Conservation (phyloP, 768 basidiomycete species). For the Suillus occidentalis region DNA sequence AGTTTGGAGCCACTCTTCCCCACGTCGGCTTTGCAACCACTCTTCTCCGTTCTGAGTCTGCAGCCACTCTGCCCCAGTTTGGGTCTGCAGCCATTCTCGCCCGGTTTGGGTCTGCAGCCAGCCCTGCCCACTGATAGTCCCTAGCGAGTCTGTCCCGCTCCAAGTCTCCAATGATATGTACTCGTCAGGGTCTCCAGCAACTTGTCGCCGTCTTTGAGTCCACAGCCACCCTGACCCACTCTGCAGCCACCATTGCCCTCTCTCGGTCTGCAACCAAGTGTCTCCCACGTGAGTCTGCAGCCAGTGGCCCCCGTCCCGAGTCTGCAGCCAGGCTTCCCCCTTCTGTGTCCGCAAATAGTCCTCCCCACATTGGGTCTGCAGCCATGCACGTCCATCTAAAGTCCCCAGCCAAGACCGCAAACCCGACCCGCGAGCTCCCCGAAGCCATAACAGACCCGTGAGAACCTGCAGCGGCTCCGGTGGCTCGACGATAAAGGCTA, state of each 20-base stretch:
- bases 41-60: not conserved
- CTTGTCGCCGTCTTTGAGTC: not conserved
- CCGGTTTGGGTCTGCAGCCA: not conserved
- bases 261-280: not conserved
- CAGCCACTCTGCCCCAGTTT: not conserved
- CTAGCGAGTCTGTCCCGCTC: not conserved
- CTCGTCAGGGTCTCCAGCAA: not conserved
- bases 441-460: not conserved
- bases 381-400: not conserved
- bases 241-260: not conserved
- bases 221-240: not conserved
- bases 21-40: not conserved
- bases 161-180: too few relatives aligned
- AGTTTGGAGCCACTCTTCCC: not conserved
- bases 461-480: not conserved
- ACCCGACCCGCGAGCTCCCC: not conserved
- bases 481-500: not conserved
- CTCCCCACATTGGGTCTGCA: not conserved
- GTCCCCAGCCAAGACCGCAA: not conserved
- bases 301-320: too few relatives aligned
- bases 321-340: not conserved
- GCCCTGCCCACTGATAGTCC: not conserved
- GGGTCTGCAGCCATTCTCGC: not conserved
- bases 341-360: not conserved
- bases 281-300: not conserved